Evolutionary conservation across 2,329 filamentous ascomycete genomes (phyloP), one percentile per base, ranked within the genome.

Genomic region (Fusarium nodosum): DNA sequence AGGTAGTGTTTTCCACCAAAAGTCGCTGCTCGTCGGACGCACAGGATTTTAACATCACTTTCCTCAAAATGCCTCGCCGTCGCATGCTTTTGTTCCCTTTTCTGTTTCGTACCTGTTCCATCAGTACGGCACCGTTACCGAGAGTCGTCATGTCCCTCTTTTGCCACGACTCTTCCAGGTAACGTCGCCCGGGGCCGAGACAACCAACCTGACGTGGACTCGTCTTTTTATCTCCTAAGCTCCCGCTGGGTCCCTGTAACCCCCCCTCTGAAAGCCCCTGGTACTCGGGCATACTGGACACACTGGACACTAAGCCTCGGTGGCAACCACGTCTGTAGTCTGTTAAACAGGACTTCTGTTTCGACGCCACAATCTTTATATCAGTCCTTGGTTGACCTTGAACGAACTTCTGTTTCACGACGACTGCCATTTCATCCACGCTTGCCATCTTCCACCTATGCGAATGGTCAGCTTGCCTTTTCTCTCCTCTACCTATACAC

Each of bases 31-130:
- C 66, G 62, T 68, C 58, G 68, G 69, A 74, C 74, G 73, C 75
- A 75, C 74, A 74, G 65, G 72, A 50, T 69, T 73, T 74, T 71
- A 66, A 64, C 67, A 48, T 69, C 46, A 22, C 44, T 72, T 71
- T 56, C 63, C 69, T 76, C 76, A 77, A 77, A 78, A 77, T 77
- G 73, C 68, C 73, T 72, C 74, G 65, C 50, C 24, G 55, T 75
- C 68, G 71, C 72, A 72, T 75, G 67, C 55, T 60, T 52, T 54
- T 64, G 56, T 59, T 68, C 44, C 56, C 66, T 45, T 56, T 61
- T 61, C 56, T 51, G 45, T 39, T 57, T 46, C 50, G 54, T 30
- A 52, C 48, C 48, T 52, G 48, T 52, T 39, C 34, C 48, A 52
- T 52, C 34, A 39, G 36, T 41, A 56, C 62, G 64, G 70, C 64